phyloP scores from a whole-genome alignment of 225 moss, liverwort and hornwort genomes.

The Antitrichia curtipendula region DNA sequence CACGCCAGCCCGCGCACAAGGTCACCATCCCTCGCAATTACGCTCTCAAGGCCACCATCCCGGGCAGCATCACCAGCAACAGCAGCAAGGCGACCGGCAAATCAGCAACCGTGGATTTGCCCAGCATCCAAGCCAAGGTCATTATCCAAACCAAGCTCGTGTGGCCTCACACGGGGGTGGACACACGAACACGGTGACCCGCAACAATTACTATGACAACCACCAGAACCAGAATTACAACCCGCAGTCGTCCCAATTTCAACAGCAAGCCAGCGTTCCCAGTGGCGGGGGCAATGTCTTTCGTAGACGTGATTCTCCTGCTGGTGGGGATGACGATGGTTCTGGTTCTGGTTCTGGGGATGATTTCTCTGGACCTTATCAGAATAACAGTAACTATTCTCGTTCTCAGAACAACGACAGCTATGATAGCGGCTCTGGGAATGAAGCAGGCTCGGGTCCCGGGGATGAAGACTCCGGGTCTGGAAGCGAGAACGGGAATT shows the following conservation, averaged over 20 bases:
- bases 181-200: not conserved
- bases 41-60: not conserved
- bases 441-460: not conserved
- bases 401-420: not conserved
- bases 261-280: not conserved
- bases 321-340: not conserved
- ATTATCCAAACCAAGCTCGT: not conserved
- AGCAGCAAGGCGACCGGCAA: not conserved
- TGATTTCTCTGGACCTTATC: not conserved
- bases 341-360: not conserved
- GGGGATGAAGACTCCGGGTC: not conserved
- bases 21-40: not conserved
- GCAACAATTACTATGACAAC: not conserved
- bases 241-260: not conserved
- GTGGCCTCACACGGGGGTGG: not conserved
- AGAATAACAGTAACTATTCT: not conserved
- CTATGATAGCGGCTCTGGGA: not conserved
- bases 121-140: not conserved
- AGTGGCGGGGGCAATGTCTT: not conserved
- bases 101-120: not conserved
- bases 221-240: not conserved
- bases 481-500: not conserved
- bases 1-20: not conserved
- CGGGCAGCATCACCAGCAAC: not conserved
- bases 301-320: not conserved